These are phyloP conservation scores for Evernia prunastri DNA, from an alignment of 495 filamentous ascomycete genomes.

Conservation along the genomic window DNA sequence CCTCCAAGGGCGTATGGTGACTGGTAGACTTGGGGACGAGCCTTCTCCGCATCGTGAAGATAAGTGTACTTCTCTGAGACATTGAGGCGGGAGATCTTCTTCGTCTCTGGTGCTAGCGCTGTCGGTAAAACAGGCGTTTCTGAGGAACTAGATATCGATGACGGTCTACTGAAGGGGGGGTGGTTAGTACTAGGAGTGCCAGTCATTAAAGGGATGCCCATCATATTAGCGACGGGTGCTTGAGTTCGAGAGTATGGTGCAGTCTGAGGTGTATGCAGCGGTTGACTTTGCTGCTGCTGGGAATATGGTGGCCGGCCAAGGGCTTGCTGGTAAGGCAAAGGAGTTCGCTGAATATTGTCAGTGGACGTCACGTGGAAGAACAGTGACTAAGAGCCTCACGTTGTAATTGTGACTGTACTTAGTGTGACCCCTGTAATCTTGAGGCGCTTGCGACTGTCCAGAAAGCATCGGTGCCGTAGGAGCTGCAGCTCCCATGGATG, in stretches of 20 bases:
- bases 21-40: conserved; percentile 24
- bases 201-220: background rate
- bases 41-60: conserved; percentile 26
- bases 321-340: conserved; percentile 5
- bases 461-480: conserved; percentile 23
- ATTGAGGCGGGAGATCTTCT: conserved; percentile 15
- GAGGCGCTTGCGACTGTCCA: conserved; percentile 10
- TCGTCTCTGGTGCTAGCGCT: conserved; percentile 14
- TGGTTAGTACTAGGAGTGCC: conserved; percentile 8
- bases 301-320: conserved; percentile 4
- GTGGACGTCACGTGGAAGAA: background rate
- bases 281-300: conserved; percentile 10
- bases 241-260: conserved; percentile 12
- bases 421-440: conserved; percentile 1
- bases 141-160: conserved; percentile 1
- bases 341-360: conserved; percentile 5
- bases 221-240: conserved; percentile 30
- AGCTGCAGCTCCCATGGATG: conserved; percentile 19
- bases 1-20: conserved; percentile 26
- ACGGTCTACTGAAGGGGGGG: conserved; percentile 7
- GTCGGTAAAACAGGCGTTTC: background rate
- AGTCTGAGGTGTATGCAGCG: conserved; percentile 11
- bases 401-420: conserved; percentile 15
- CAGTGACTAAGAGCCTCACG: background rate
- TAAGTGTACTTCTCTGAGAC: conserved; percentile 20